Base-by-base conservation (phyloP, 2,329 filamentous ascomycete species). In the Tolypocladium inflatum region DNA sequence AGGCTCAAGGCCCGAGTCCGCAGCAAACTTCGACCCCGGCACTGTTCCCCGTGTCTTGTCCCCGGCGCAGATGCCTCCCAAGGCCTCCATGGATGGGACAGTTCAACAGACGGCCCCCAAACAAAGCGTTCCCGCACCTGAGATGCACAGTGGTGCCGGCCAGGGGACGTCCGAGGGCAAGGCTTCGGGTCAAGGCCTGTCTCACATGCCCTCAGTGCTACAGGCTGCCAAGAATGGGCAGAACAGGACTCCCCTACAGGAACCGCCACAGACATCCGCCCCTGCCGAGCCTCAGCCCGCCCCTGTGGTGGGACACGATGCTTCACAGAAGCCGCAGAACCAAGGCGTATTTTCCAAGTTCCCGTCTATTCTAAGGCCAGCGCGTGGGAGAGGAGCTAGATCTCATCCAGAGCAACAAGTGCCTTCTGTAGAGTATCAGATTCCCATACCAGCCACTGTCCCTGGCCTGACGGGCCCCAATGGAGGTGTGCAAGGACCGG, bases 11-110 rank as follows among this genome's bases (percentile, higher is more conserved):
- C 13, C 57, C 11, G 66, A 63, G 21, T 58, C 64, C 10, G 57
- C 59, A 6, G 61, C 63, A 17, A 58, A 63, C 38, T 59, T 70
- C 5, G 58, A 62, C 2, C 61, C 59, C 6, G 54, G 60, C 17
- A 59, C 60, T n/a, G 61, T 64, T 15, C 66, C 67, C 19, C 57
- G 60, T 48, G 61, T 62, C 1, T 61, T 69, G 1, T 63, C 64
- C n/a, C 67, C 64, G 1, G 62, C 66, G 23, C 54, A 64, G 19
- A 57, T 64, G 17, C 60, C 64, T 0, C 64, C 62, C 1, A 65
- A 65, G n/a, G 59, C 56, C 11, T 58, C 64, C 7, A 39, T 65
- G 0, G 56, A 59, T 30, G 58, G 56, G 21, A 48, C 57, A 4
- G 58, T 59, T 37, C 43, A 57, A 9, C 63, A 59, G 4, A 42